These are phyloP conservation scores for Boletus tylopilopsis DNA, from an alignment of 768 basidiomycete genomes.

Conservation along the genomic window DNA sequence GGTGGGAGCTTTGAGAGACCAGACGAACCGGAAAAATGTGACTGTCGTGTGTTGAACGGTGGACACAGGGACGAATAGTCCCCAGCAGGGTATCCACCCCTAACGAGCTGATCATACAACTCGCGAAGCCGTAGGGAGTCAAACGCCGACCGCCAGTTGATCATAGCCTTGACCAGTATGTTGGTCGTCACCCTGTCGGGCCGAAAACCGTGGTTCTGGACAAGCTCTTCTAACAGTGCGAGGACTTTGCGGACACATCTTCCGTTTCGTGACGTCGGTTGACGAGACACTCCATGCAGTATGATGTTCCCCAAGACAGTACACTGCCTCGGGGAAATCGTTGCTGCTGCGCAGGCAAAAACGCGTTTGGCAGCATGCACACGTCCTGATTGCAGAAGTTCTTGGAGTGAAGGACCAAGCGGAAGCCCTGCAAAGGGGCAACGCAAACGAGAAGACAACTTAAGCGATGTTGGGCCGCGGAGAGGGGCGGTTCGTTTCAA, in stretches of 20 bases:
- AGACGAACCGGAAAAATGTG: slow-evolving; percentile 11
- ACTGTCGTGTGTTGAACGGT: slow-evolving; percentile 43
- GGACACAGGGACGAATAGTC: slow-evolving; percentile 28
- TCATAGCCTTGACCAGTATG: slow-evolving; percentile 57
- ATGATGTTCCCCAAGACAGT: slow-evolving; percentile 57
- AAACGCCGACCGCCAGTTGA: slow-evolving; percentile 48
- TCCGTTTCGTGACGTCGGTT: slow-evolving; percentile 35
- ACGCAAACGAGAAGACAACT: slow-evolving; percentile 16
- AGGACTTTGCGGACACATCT: slow-evolving; percentile 43
- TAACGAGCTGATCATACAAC: slow-evolving; percentile 64
- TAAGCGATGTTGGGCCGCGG: slow-evolving; percentile 12
- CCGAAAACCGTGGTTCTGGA: slow-evolving; percentile 43
- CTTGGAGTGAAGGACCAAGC: slow-evolving; percentile 19
- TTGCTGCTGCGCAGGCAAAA: slow-evolving; percentile 28
- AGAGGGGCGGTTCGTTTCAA: background rate
- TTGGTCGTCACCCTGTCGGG: slow-evolving; percentile 72
- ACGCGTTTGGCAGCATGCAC: slow-evolving; percentile 42
- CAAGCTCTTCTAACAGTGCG: slow-evolving; percentile 40
- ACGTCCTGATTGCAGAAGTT: slow-evolving; percentile 34
- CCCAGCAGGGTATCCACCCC: slow-evolving; percentile 53
- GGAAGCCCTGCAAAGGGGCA: slow-evolving; percentile 1
- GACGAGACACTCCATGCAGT: slow-evolving; percentile 41
- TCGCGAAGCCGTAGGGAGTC: slow-evolving; percentile 41
- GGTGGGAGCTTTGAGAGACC: slow-evolving; percentile 37
- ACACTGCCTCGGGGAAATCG: slow-evolving; percentile 29